A percentile compares a stretch with the other conserved stretches of the same genome.
Conservation (phyloP, 2,329 filamentous ascomycete species). For the Emmonsia crescens region DNA sequence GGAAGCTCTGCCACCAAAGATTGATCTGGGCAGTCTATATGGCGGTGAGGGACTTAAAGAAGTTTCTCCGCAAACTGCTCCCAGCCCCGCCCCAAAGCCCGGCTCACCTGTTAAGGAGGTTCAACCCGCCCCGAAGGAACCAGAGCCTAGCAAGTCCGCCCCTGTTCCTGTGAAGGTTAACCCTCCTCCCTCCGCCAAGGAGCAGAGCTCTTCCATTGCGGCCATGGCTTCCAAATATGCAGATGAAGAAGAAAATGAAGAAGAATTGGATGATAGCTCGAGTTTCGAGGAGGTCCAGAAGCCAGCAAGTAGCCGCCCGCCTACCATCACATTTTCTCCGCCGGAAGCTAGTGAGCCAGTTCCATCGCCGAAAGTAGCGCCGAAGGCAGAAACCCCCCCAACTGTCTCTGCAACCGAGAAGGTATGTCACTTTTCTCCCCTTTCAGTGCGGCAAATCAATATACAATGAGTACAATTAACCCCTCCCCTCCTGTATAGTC, state of each 20-base stretch:
- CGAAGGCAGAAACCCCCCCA: neutral
- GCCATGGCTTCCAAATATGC: slow-evolving; percentile 78
- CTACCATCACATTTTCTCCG: slow-evolving; percentile 21
- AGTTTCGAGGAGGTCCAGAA: slow-evolving; percentile 81
- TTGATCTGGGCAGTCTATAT: slow-evolving; percentile 86
- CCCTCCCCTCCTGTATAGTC: neutral
- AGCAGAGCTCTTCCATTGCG: slow-evolving; percentile 79
- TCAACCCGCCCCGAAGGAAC: slow-evolving; percentile 43
- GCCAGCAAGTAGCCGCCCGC: slow-evolving; percentile 56
- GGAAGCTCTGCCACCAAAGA: slow-evolving; percentile 74
- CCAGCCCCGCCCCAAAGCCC: slow-evolving; percentile 35
- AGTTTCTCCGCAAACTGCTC: slow-evolving; percentile 49
- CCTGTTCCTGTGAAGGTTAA: slow-evolving; percentile 10
- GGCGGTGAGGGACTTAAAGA: slow-evolving; percentile 73
- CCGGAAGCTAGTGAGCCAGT: slow-evolving; percentile 16
- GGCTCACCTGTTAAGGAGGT: slow-evolving; percentile 24
- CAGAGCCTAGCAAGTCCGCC: slow-evolving; percentile 34
- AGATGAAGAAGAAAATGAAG: slow-evolving; percentile 52
- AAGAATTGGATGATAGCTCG: slow-evolving; percentile 53
- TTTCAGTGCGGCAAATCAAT: neutral
- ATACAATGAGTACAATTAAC: neutral
- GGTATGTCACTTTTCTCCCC: neutral
- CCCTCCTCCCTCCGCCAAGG: slow-evolving; percentile 46
- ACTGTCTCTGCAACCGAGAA: slow-evolving; percentile 2
- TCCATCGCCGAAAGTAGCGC: slow-evolving; percentile 4